Percentiles rank a stretch among this genome's conserved stretches.
These are phyloP conservation scores for Apiospora phragmitis DNA, from an alignment of 2,329 filamentous ascomycete genomes.

Conservation along the genomic window DNA sequence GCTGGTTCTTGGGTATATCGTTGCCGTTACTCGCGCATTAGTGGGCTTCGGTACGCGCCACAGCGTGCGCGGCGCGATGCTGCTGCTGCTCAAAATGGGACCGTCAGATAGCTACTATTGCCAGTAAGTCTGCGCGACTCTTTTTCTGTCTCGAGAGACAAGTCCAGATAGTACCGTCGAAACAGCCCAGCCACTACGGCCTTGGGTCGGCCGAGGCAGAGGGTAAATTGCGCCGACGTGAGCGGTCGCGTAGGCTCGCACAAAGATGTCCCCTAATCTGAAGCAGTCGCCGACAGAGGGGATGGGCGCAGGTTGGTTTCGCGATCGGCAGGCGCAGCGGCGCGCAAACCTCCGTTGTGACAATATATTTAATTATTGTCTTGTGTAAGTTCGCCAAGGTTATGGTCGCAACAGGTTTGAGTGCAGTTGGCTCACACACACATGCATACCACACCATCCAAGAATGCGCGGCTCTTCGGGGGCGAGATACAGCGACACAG, in stretches of 20 bases:
- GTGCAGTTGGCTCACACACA: constrained; percentile 7
- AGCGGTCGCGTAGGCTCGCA: not conserved
- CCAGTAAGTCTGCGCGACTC: not conserved
- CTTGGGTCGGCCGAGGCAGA: constrained; percentile 1
- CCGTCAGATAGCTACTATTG: not conserved
- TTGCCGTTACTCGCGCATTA: constrained; percentile 33
- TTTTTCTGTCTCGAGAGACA: not conserved
- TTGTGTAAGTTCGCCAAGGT: constrained; percentile 10
- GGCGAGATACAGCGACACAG: not conserved
- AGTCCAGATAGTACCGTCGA: not conserved
- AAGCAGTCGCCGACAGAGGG: not conserved
- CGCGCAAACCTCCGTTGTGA: constrained; percentile 5
- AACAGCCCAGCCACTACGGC: not conserved
- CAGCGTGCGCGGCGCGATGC: constrained; percentile 17
- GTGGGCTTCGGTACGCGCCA: constrained; percentile 15
- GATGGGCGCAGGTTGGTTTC: constrained; percentile 2
- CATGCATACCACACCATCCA: constrained; percentile 2
- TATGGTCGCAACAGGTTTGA: constrained; percentile 3
- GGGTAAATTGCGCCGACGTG: constrained; percentile 7
- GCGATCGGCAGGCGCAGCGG: constrained; percentile 8
- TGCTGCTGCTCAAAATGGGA: not conserved
- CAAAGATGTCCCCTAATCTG: constrained; percentile 1
- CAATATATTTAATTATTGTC: constrained; percentile 8
- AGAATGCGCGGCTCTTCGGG: constrained; percentile 2
- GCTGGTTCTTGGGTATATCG: constrained; percentile 21